Conservation (phyloP, 2,329 filamentous ascomycete genomes). For the Colletotrichum ledebouriae region DNA sequence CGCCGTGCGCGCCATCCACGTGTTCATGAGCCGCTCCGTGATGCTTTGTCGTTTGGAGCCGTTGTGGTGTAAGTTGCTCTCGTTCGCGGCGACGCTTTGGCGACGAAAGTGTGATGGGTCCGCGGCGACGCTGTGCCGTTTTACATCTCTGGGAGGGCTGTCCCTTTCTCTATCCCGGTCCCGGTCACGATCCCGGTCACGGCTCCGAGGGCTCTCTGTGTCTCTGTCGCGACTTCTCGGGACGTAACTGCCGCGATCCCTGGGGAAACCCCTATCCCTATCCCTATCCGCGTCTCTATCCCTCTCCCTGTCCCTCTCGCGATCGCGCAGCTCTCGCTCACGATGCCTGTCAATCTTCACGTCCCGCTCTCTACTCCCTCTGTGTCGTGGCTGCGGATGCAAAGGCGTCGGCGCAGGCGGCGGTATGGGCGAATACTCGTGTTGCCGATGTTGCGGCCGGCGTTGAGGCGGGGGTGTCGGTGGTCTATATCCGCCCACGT, state of each 20-base stretch:
- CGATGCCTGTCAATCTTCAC: conserved; percentile 22
- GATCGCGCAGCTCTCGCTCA: conserved; percentile 17
- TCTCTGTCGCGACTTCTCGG: conserved; percentile 43
- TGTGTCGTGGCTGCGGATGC: background rate
- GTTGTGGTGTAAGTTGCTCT: conserved; percentile 16
- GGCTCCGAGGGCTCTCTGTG: conserved; percentile 41
- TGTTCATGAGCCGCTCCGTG: conserved; percentile 54
- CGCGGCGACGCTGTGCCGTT: conserved; percentile 42
- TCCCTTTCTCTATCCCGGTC: conserved; percentile 25
- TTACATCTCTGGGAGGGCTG: conserved; percentile 43
- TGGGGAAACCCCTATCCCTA: conserved; percentile 13
- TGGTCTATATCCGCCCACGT: conserved; percentile 31
- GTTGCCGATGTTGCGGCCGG: conserved; percentile 3
- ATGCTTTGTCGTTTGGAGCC: conserved; percentile 57
- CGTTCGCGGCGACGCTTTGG: conserved; percentile 32
- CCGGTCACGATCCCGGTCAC: conserved; percentile 38
- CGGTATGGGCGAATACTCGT: conserved; percentile 10
- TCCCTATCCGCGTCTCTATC: conserved; percentile 34
- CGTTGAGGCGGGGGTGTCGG: conserved; percentile 33
- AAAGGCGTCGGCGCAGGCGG: conserved; percentile 20
- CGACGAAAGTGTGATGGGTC: conserved; percentile 36
- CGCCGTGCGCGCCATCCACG: conserved; percentile 40
- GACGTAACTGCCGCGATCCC: conserved; percentile 24
- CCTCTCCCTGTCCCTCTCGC: conserved; percentile 32
- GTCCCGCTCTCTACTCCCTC: conserved; percentile 30